These are phyloP conservation scores for Solidago caesia DNA, from an alignment of 129 eudicot species.

Conservation along the genomic window DNA sequence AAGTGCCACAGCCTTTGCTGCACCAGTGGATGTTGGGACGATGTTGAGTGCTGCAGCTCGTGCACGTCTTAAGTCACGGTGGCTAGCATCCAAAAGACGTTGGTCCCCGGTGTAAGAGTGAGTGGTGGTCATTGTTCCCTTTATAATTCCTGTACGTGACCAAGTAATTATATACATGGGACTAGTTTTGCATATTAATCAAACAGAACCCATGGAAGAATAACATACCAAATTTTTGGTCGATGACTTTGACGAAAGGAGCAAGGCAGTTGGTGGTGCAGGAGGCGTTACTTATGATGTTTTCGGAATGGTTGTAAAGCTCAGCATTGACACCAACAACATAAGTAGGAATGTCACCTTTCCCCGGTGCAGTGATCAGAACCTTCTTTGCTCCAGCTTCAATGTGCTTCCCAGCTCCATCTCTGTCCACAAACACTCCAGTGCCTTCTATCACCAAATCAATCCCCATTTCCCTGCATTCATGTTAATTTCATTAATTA, in stretches of 20 bases:
- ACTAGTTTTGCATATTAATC: neutral
- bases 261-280: constrained; percentile 99
- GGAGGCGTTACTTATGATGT: constrained; percentile 95
- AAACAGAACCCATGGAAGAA: no score
- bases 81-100: constrained; percentile 96
- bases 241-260: constrained; percentile 96
- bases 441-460: constrained; percentile 91
- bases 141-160: constrained; percentile 60
- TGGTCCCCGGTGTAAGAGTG: constrained; percentile 99
- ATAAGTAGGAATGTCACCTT: constrained; percentile 96
- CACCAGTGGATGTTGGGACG: constrained; percentile 96
- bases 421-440: constrained; percentile 96
- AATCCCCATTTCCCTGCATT: constrained; percentile 72
- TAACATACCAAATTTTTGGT: constrained; percentile 72
- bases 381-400: constrained; percentile 98
- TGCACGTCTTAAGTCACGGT: constrained; percentile 95
- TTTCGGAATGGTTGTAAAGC: constrained; percentile 54
- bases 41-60: constrained; percentile 97
- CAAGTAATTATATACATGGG: neutral
- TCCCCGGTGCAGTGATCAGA: constrained; percentile 96
- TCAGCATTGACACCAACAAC: constrained; percentile 95
- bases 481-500: neutral
- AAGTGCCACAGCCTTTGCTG: constrained; percentile 97
- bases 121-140: constrained; percentile 99
- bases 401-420: constrained; percentile 93